Percentiles rank a stretch among this genome's conserved stretches.
Conservation (phyloP, 2,329 filamentous ascomycete species). For the Fusarium sp. region DNA sequence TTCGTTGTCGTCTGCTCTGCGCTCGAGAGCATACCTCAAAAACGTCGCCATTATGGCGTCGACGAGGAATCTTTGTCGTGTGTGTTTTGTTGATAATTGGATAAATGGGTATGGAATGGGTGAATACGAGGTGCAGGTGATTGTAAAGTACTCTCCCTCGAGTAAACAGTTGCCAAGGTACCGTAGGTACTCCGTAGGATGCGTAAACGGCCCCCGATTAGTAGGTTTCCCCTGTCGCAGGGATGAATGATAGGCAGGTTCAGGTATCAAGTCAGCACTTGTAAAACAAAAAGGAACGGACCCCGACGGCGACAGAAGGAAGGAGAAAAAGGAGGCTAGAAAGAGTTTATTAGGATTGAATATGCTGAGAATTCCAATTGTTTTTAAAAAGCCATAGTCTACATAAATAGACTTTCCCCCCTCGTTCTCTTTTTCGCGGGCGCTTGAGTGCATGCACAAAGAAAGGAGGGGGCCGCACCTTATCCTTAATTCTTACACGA, state of each 20-base stretch:
- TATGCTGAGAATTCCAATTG: constrained; percentile 11
- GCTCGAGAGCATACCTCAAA: constrained; percentile 36
- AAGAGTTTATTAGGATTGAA: constrained; percentile 1
- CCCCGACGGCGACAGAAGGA: constrained; percentile 10
- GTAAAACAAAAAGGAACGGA: constrained; percentile 19
- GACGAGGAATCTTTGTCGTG: constrained; percentile 1
- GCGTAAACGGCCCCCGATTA: constrained; percentile 30
- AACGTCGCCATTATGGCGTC: constrained; percentile 40
- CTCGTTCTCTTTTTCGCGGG: constrained; percentile 14
- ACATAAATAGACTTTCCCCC: constrained; percentile 27
- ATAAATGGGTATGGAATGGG: background rate
- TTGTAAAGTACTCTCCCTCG: constrained; percentile 17
- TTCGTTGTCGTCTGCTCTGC: constrained; percentile 31
- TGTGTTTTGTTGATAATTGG: constrained; percentile 27
- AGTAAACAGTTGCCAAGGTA: constrained; percentile 29
- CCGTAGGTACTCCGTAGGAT: constrained; percentile 9
- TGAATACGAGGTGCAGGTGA: constrained; percentile 24
- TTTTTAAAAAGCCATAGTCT: background rate
- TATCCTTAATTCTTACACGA: constrained; percentile 8
- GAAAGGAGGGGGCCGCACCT: constrained; percentile 22
- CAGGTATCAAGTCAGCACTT: constrained; percentile 28
- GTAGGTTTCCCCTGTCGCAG: constrained; percentile 11
- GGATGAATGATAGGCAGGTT: constrained; percentile 4
- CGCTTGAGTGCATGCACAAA: constrained; percentile 33
- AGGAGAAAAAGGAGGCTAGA: constrained; percentile 5